Evolutionary conservation across 2,329 filamentous ascomycete species (phyloP).

Genomic region (Metarhizium rileyi): DNA sequence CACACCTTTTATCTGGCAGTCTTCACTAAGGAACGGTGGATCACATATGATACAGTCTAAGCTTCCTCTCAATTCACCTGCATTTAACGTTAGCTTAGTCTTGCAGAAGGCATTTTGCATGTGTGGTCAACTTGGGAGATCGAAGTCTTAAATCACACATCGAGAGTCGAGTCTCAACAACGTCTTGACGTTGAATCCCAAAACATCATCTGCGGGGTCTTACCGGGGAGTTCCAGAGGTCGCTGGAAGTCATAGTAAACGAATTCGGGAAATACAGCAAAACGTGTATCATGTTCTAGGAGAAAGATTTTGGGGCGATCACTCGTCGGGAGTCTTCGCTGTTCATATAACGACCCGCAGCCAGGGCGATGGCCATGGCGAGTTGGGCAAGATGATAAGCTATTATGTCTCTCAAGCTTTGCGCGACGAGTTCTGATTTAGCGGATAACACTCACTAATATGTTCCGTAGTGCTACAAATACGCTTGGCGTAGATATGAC

Average conservation of each 20-base stretch:
- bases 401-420: neutral
- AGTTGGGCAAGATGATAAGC: neutral
- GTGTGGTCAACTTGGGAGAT: neutral
- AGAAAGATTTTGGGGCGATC: conserved; percentile 49
- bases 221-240: conserved; percentile 55
- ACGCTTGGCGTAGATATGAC: conserved; percentile 68
- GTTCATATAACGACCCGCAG: neutral
- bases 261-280: conserved; percentile 65
- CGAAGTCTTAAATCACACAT: neutral
- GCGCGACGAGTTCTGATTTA: neutral
- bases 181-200: neutral
- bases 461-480: conserved; percentile 66
- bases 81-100: neutral
- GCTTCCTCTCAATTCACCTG: conserved; percentile 47
- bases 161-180: neutral
- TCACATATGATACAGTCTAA: conserved; percentile 66
- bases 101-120: neutral
- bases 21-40: conserved; percentile 69
- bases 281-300: conserved; percentile 66
- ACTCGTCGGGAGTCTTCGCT: conserved; percentile 12
- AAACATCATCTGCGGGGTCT: conserved; percentile 6
- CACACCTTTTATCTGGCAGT: conserved; percentile 69
- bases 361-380: neutral
- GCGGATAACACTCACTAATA: conserved; percentile 41
- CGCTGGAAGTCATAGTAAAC: conserved; percentile 64